Percentiles rank a stretch among this genome's conserved stretches.
Conservation (phyloP, 805 yeast genomes). For the Yamadazyma ubonensis region DNA sequence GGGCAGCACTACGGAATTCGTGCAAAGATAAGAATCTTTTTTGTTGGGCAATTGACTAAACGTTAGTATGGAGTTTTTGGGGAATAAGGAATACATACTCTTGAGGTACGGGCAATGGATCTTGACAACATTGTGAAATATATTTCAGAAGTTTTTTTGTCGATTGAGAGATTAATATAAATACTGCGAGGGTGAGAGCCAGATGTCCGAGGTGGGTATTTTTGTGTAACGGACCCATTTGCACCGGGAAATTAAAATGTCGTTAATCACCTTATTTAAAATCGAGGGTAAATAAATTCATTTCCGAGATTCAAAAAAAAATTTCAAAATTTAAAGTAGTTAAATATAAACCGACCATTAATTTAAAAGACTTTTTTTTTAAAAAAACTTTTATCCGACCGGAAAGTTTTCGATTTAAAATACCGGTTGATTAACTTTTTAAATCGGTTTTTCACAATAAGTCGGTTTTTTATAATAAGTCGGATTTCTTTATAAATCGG, state of each 20-base stretch:
- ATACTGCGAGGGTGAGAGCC: slow-evolving; percentile 3
- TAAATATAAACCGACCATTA: too few relatives aligned
- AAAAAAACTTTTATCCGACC: too few relatives aligned
- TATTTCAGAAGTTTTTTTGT: slow-evolving; percentile 7
- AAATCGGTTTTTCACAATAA: too few relatives aligned
- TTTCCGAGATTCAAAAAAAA: too few relatives aligned
- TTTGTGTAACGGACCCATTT: slow-evolving; percentile 10
- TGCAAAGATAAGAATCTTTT: slow-evolving; percentile 85
- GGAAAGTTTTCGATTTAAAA: too few relatives aligned
- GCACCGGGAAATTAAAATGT: slow-evolving; percentile 10
- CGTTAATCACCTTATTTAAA: too few relatives aligned
- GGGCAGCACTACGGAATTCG: slow-evolving; percentile 91
- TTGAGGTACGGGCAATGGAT: slow-evolving; percentile 42
- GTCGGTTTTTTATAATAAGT: too few relatives aligned
- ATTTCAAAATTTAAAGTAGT: too few relatives aligned
- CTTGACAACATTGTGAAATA: slow-evolving; percentile 37
- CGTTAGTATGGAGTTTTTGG: slow-evolving; percentile 4
- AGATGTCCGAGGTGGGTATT: slow-evolving; percentile 8
- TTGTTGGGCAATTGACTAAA: slow-evolving; percentile 28
- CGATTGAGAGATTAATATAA: slow-evolving; percentile 2
- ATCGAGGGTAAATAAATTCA: too few relatives aligned
- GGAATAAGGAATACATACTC: slow-evolving; percentile 31
- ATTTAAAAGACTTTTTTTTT: too few relatives aligned
- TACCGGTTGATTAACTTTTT: too few relatives aligned
- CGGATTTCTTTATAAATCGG: too few relatives aligned